Evolutionary conservation across 1,284 basidiomycete species (phyloP).

Genomic region (Sphaerobolus stellatus): DNA sequence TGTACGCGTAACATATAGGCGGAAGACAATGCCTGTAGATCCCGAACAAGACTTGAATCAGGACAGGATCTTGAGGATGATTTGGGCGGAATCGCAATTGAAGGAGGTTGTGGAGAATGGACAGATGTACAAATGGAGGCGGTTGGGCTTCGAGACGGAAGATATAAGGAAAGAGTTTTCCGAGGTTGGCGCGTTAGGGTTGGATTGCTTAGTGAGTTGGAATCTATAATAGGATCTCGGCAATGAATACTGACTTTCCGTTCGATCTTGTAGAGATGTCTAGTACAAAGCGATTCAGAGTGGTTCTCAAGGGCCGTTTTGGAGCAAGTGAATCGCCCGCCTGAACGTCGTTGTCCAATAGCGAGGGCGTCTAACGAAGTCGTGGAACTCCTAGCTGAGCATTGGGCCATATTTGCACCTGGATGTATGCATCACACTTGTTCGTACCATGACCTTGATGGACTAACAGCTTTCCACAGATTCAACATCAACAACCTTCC

Average conservation of each 20-base stretch:
- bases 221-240: not conserved
- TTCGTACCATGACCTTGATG: conserved; percentile 3
- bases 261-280: conserved; percentile 51
- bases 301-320: conserved; percentile 83
- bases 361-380: conserved; percentile 85
- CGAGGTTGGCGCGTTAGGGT: conserved; percentile 80
- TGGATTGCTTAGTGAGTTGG: conserved; percentile 75
- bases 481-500: conserved; percentile 80
- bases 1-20: conserved; percentile 76
- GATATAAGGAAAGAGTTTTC: conserved; percentile 80
- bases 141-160: conserved; percentile 79
- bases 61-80: conserved; percentile 60
- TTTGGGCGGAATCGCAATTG: conserved; percentile 69
- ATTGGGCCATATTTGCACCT: conserved; percentile 80
- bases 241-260: conserved; percentile 11
- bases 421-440: conserved; percentile 66
- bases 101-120: conserved; percentile 51
- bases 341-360: conserved; percentile 81
- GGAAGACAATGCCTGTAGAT: conserved; percentile 77
- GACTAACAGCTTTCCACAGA: conserved; percentile 39
- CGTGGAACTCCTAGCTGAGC: conserved; percentile 83
- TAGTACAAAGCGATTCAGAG: conserved; percentile 70
- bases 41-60: conserved; percentile 64
- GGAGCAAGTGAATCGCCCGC: conserved; percentile 81
- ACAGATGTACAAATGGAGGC: conserved; percentile 67